phyloP scores from a whole-genome alignment of 2,329 filamentous ascomycete genomes.

The Diaporthe sp. region DNA sequence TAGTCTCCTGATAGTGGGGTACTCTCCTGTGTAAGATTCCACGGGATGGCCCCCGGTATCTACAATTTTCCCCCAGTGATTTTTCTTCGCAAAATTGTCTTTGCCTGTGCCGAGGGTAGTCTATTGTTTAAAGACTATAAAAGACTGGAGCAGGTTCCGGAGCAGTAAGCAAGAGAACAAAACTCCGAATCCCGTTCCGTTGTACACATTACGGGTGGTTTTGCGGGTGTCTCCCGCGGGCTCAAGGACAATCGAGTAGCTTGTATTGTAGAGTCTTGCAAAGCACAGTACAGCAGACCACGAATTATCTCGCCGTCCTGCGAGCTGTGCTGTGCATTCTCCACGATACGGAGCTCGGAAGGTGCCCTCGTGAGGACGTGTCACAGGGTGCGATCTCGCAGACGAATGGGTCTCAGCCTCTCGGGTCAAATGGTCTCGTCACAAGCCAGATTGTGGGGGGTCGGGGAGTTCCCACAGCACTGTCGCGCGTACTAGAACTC shows the following conservation, averaged over 20 bases:
- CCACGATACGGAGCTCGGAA: not conserved
- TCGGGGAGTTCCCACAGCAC: not conserved
- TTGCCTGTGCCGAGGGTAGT: not conserved
- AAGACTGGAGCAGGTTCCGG: not conserved
- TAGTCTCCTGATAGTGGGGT: too few relatives aligned
- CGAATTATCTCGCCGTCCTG: not conserved
- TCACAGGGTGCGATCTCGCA: not conserved
- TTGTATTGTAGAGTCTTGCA: too few relatives aligned
- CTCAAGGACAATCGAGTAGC: not conserved
- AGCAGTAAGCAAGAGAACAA: not conserved
- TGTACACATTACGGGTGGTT: not conserved
- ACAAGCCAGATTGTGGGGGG: conserved; percentile 6
- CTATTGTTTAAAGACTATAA: not conserved
- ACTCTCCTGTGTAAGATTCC: not conserved
- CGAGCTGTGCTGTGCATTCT: not conserved
- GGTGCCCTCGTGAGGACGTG: not conserved
- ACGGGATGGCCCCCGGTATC: too few relatives aligned
- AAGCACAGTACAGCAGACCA: not conserved
- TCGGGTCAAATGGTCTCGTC: conserved; percentile 15
- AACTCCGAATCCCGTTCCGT: conserved; percentile 1
- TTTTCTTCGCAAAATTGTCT: not conserved
- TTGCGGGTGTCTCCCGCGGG: not conserved
- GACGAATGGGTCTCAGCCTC: not conserved
- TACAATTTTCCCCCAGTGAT: too few relatives aligned
- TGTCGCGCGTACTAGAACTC: not conserved